Evolutionary conservation across 2,329 filamentous ascomycete species (phyloP).

Genomic region (Cryphonectria parasitica): DNA sequence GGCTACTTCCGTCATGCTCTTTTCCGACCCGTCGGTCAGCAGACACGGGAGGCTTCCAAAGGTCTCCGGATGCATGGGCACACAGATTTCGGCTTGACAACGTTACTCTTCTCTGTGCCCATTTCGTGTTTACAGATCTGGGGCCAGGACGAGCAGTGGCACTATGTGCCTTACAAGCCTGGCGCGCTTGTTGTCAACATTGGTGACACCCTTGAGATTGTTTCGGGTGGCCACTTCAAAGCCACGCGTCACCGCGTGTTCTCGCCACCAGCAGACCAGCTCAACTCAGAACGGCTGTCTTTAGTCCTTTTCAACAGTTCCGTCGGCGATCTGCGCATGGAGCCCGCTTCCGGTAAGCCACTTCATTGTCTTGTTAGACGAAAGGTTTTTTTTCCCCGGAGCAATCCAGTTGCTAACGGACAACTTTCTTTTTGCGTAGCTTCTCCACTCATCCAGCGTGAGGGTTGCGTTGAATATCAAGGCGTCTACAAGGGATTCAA

Average conservation of each 20-base stretch:
- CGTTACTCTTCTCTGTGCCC: conserved; percentile 50
- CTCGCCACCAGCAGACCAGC: conserved; percentile 47
- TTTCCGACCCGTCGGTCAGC: conserved; percentile 43
- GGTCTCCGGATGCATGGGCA: conserved; percentile 51
- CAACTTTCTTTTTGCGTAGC: conserved; percentile 16
- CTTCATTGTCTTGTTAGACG: background rate
- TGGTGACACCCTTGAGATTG: conserved; percentile 48
- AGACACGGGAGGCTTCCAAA: conserved; percentile 38
- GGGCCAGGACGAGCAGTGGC: conserved; percentile 49
- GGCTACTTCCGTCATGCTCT: conserved; percentile 52
- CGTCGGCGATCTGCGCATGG: conserved; percentile 47
- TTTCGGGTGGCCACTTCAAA: conserved; percentile 51
- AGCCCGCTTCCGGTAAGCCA: conserved; percentile 38
- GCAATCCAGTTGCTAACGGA: background rate
- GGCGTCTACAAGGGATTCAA: conserved; percentile 52
- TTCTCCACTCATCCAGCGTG: conserved; percentile 38
- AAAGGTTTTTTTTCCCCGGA: background rate
- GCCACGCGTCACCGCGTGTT: conserved; percentile 49
- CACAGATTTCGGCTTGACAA: conserved; percentile 52
- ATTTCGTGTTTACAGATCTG: conserved; percentile 52
- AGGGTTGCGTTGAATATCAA: conserved; percentile 49
- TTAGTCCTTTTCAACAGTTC: conserved; percentile 51
- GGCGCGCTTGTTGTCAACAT: conserved; percentile 55
- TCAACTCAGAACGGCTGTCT: conserved; percentile 44
- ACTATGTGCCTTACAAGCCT: conserved; percentile 48